Evolutionary conservation across 306 rosid species (phyloP), one percentile per base, ranked within the genome.

Genomic region (Pachyrhizus erosus): DNA sequence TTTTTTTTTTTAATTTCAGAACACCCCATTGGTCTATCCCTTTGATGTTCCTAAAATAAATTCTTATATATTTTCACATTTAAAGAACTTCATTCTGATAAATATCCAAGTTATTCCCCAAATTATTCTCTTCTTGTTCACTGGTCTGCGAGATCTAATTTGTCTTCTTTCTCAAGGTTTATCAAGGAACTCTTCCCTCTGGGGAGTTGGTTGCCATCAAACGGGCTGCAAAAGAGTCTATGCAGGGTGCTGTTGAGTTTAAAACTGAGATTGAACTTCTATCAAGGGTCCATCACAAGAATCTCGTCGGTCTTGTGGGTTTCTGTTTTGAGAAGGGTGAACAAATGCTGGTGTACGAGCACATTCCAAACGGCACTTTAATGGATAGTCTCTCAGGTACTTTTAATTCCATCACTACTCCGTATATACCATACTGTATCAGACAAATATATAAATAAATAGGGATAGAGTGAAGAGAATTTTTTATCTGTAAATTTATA

Each of bases 221-320:
- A 86, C 84, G 92, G 46, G 90, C 95, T n/a, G 86, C 61, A 73
- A 58, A 71, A 70, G 98, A 88, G 68, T 91, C 98, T 14, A 86
- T 72, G 92, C 97, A 92, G 77, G 96, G 93, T 27, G 91, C 86
- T 23, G 78, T 77, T 37, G 92, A 94, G 87, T 94, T 94, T 79
- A 94, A 86, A 82, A 92, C 89, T 29, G 98, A 94, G 91, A 91
- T 94, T 79, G 98, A 92, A 84, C 95, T 92, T 79, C 91, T 94
- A 69, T 94, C 98, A 52, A 90, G 98, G 83, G 94, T 92, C 62
- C 98, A 94, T 72, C 98, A 94, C 49, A 94, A 86, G 85, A 94
- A 94, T 87, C 92, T 94, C 2, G 97, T 94, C 31, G 37, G 85
- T 87, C 95, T 94, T 40, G 65, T 89, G 27, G 98, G 98, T 46